phyloP scores from a whole-genome alignment of 73 alveolate genomes.

The Symbiodinium pilosum region DNA sequence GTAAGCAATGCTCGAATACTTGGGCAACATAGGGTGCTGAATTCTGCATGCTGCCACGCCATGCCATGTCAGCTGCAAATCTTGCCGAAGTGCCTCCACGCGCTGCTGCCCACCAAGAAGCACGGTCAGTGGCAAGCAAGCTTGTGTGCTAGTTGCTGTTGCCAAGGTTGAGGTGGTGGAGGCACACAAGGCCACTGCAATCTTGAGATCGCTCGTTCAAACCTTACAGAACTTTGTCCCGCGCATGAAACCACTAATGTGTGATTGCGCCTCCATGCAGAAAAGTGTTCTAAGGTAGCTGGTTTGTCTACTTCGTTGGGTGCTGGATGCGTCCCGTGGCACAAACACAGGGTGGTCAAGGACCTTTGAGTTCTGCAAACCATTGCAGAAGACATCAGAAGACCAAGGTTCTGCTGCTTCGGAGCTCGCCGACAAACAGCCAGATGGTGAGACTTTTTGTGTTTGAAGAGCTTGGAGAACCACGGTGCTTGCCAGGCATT shows the following conservation, averaged over 20 bases:
- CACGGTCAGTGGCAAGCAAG: too few species aligned
- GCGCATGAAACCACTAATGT: too few species aligned
- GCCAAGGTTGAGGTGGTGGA: not conserved
- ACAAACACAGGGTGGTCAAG: not conserved
- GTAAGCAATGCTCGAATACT: not conserved
- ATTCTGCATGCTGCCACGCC: not conserved
- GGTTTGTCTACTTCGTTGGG: conserved; percentile 78
- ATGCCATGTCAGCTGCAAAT: not conserved
- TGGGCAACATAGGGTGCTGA: not conserved
- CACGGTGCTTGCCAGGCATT: conserved; percentile 63
- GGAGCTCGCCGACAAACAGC: conserved; percentile 48
- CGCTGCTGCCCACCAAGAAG: not conserved
- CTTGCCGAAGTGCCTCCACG: not conserved
- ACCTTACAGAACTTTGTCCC: not conserved
- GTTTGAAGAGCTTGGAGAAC: not conserved
- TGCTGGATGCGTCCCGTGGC: conserved; percentile 33
- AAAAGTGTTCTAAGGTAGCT: conserved; percentile 28
- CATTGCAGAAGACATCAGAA: too few species aligned
- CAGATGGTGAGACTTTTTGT: conserved; percentile 23
- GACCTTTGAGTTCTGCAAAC: too few species aligned
- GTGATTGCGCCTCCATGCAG: not conserved
- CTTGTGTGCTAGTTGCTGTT: too few species aligned
- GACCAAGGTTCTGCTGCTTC: conserved; percentile 28
- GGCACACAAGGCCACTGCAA: conserved; percentile 40
- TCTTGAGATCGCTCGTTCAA: conserved; percentile 47